Base-by-base conservation (phyloP, 805 yeast genomes). In the Starmerella apicola region DNA sequence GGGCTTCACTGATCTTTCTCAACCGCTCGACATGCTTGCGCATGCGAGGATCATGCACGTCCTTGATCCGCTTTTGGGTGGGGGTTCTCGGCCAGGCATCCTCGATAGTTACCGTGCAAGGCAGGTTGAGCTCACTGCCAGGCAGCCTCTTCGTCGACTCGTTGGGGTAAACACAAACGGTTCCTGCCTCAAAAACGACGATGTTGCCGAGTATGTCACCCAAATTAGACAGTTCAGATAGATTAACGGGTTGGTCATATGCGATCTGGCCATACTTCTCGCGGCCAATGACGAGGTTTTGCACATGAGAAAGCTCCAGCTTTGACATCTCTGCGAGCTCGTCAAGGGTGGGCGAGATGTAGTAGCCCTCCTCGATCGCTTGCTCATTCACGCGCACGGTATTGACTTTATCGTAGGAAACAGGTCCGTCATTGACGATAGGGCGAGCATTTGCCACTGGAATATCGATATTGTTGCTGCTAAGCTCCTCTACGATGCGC, bases 121-220 rank as follows among this genome's bases (percentile, higher is more conserved):
- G 78, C 30, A 77, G 61, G 54, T 86, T 85, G 41, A 85, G 66
- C 0, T 91, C 94, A 46, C 76, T 81, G 3, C 94, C 94, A 34
- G 64, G 62, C 0, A 64, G 62, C 13, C 85, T 82, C 46, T 67
- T 72, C 12, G 57, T 54, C 5, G 62, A 60, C 15, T 69, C 72
- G 40, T 80, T 76, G 1, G 93, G 91, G 58, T 82, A 84, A 1
- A 82, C 74, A 2, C 70, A 62, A 51, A 81, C 78, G 4, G 71
- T 63, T 44, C 73, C 72, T 18, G 70, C 64, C n/a, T 68, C 70
- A 52, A 86, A 76, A 1, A 68, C 62, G 26, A 84, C 71, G 3
- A 81, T 51, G 16, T 68, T 69, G n/a, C 83, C 83, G 23, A 80
- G 67, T 23, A 80, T 70, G 18, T 74, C 68, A 5, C 76, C 70